Base-by-base conservation (phyloP, 257 asterid species). In the Leonotis leonurus region DNA sequence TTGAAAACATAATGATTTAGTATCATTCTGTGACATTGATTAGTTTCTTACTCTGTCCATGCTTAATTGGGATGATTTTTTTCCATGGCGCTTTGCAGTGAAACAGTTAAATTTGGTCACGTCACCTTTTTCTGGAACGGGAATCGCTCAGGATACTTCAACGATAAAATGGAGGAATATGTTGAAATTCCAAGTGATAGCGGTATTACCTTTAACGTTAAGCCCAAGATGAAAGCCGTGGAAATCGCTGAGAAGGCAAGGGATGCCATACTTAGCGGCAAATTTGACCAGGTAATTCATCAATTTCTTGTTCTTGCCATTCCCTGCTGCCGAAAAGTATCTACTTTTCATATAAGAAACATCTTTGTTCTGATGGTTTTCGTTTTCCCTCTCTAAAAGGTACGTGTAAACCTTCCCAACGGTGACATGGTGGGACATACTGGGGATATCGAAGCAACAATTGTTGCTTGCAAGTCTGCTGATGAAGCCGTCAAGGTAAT, bases 61-160 rank as follows among this genome's bases (percentile, higher is more conserved):
- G 43, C 62, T 52, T 46, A 40, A 46, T 44, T 51, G 9, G 32
- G 26, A 43, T 32, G 2, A 3, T 2, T 0, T 48, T 53, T 0
- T 60, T 20, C 5, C 24, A 26, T 32, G 56, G 33, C 36, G 50
- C 70, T 64, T 39, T 32, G 67, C 94, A 92, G 99, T 68, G 99
- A 92, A 68, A 92, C 99, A 9, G 99, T 92, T 53, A 92, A 92
- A 65, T 92, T 92, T 52, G 97, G 99, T 10, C 99, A 92, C 44
- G 99, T 92, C 50, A 92, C 97, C 43, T 92, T 92, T 69, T 92
- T 92, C 83, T 92, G 99, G 99, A 92, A 92, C 13, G 99, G 99
- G 30, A 92, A 92, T 43, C 96, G 97, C 53, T 92, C 99, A 4
- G 99, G 99, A 40, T 92, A 72, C 80, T 92, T 92, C 30, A 75